Base-by-base conservation (phyloP, 2,329 filamentous ascomycete genomes). In the Sporothrix euskadiensis region DNA sequence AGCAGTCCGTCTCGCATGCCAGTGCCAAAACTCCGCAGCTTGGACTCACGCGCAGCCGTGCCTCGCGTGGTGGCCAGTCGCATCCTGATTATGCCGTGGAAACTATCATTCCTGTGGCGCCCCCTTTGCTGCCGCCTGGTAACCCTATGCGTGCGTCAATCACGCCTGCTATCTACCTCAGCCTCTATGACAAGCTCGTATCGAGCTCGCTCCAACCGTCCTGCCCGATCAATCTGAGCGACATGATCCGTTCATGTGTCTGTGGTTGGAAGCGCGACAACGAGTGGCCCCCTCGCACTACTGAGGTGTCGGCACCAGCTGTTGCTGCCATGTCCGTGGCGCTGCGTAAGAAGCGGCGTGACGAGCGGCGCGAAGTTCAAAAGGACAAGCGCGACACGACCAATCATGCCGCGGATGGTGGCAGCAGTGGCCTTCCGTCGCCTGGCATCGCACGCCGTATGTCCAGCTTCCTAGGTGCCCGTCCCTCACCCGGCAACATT, bases 181-280 rank as follows among this genome's bases (percentile, higher is more conserved):
- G 91, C 65, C 93, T 98, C 73, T 98, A 97, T 84, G 91, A 92
- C 79, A 97, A 97, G 82, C 91, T 97, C 69, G 90, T 98, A 57
- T 81, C 94, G 0, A 91, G 95, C 78, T 88, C 87, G 52, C 88
- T 96, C 76, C 93, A 94, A 2, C 95, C 95, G 0, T 91, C 92
- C 1, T 93, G 97, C 19, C 95, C 95, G 3, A 92, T 98, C 79
- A 98, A 97, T 78, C 87, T 98, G 0, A 84, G 87, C 41, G 93
- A 97, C 78, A 90, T 98, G 83, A 89, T 93, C 30, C 88, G 89
- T 10, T 89, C 93, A 14, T 92, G 95, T 76, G 94, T 98, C 0
- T 87, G 91, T 39, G 95, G 95, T 59, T 98, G 95, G 95, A 97
- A 97, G 81, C 88, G 93, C 56, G 93, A 96, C 78, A 94, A 94